Evolutionary conservation across 1,284 basidiomycete genomes (phyloP), one percentile per base, ranked within the genome.

Genomic region (Boletus calvinii): DNA sequence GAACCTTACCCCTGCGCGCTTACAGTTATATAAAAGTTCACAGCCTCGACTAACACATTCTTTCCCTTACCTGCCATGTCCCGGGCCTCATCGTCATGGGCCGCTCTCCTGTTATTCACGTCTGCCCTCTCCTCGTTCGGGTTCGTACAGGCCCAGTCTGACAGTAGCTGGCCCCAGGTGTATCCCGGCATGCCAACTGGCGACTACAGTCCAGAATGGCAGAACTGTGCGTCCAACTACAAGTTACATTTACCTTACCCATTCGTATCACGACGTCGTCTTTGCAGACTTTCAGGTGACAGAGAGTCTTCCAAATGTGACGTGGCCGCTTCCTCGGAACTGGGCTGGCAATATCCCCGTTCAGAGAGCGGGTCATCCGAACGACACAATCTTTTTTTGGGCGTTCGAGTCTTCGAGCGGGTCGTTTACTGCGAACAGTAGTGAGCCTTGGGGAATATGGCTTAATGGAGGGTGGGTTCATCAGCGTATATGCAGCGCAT

Each of bases 341-440:
- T 90, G 75, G 59, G 85, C 87, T 2, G 86, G 86, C 29, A 90
- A 85, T 57, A 76, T 88, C 48, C 77, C 79, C 4, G 85, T 89
- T 0, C 73, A 84, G 52, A 76, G 85, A 36, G 62, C 72, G 2
- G 77, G 75, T 13, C 85, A 87, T 65, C 82, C 83, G 0, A 87
- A 89, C 54, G 78, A 56, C 71, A 74, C 8, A 66, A 85, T 15
- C 81, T 87, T 72, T 71, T 90, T 89, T 64, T 80, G 81, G 76
- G 86, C 74, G 1, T 80, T 84, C 54, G 87, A 90, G 62, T 80
- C 79, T 47, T 70, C 72, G 1, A 65, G 73, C 3, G 85, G 85
- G 0, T 87, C 85, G 4, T 69, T 89, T 41, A 84, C 83, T 1
- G 59, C 65, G 4, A 56, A 64, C 29, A 63, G 62, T 34, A 65